Evolutionary conservation across 2,329 filamentous ascomycete species (phyloP).

Genomic region (Nigrospora sphaerica): DNA sequence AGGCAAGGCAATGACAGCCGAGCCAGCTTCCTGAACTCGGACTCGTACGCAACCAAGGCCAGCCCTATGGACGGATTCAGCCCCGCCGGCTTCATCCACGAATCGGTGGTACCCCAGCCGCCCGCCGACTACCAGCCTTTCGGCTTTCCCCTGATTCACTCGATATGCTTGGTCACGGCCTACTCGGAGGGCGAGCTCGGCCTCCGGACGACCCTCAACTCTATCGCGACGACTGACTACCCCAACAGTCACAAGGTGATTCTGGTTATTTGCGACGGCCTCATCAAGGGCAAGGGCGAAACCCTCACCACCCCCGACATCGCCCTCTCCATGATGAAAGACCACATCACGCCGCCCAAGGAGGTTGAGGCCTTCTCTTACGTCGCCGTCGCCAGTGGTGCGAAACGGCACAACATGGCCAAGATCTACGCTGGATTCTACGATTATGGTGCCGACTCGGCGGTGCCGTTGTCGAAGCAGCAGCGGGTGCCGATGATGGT

Average conservation of each 20-base stretch:
- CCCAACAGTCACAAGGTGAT: constrained; percentile 99
- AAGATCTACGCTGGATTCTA: constrained; percentile 98
- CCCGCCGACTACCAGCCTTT: constrained; percentile 97
- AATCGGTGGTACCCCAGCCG: constrained; percentile 90
- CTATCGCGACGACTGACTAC: constrained; percentile 94
- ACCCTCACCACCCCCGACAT: constrained; percentile 81
- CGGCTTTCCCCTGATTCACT: constrained; percentile 87
- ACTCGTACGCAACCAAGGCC: constrained; percentile 46
- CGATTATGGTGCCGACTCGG: constrained; percentile 79
- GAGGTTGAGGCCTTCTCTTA: constrained; percentile 91
- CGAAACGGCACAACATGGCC: constrained; percentile 99
- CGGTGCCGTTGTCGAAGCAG: constrained; percentile 78
- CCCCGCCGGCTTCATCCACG: constrained; percentile 91
- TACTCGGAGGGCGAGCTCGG: constrained; percentile 95
- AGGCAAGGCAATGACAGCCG: constrained; percentile 56
- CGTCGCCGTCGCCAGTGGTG: constrained; percentile 89
- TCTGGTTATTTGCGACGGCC: constrained; percentile 90
- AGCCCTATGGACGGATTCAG: constrained; percentile 62
- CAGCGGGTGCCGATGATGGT: constrained; percentile 98
- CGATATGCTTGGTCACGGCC: constrained; percentile 89
- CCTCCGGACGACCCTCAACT: constrained; percentile 89
- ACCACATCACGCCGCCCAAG: constrained; percentile 70
- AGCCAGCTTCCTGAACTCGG: constrained; percentile 57
- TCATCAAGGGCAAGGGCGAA: constrained; percentile 96
- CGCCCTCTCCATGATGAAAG: constrained; percentile 88